phyloP scores from a whole-genome alignment of 371 early-diverging fungal genomes.

The Mucor ambiguus region DNA sequence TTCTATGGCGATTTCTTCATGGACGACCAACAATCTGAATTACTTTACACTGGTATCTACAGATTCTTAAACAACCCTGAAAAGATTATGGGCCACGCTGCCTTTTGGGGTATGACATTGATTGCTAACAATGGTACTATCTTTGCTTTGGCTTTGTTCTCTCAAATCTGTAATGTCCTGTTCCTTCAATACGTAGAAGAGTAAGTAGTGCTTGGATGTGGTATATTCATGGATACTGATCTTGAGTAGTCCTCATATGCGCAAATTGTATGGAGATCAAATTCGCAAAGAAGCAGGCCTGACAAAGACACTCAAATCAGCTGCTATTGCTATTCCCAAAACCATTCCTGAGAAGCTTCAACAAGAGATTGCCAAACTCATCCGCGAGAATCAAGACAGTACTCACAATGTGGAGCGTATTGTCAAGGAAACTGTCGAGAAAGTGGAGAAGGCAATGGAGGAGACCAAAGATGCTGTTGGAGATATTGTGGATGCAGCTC shows the following conservation, averaged over 20 bases:
- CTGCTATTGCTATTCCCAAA: conserved; percentile 38
- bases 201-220: conserved; percentile 1
- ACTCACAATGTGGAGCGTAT: conserved; percentile 59
- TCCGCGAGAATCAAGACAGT: conserved; percentile 40
- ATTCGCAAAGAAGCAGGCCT: conserved; percentile 81
- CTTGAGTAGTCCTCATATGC: conserved; percentile 72
- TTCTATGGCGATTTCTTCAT: conserved; percentile 90
- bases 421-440: conserved; percentile 62
- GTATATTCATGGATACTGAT: not conserved
- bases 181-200: conserved; percentile 84
- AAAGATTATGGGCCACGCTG: conserved; percentile 85
- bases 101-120: conserved; percentile 89
- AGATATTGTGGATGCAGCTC: conserved; percentile 55
- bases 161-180: conserved; percentile 77
- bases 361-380: conserved; percentile 37
- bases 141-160: conserved; percentile 78
- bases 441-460: conserved; percentile 62
- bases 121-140: conserved; percentile 79
- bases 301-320: conserved; percentile 56
- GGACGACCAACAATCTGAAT: conserved; percentile 62
- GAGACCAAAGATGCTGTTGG: conserved; percentile 59
- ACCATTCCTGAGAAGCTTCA: conserved; percentile 36
- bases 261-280: conserved; percentile 77
- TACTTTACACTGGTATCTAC: conserved; percentile 85
- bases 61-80: conserved; percentile 90